Evolutionary conservation across 805 yeast genomes (phyloP).

Genomic region (Wickerhamomyces silvicola): DNA sequence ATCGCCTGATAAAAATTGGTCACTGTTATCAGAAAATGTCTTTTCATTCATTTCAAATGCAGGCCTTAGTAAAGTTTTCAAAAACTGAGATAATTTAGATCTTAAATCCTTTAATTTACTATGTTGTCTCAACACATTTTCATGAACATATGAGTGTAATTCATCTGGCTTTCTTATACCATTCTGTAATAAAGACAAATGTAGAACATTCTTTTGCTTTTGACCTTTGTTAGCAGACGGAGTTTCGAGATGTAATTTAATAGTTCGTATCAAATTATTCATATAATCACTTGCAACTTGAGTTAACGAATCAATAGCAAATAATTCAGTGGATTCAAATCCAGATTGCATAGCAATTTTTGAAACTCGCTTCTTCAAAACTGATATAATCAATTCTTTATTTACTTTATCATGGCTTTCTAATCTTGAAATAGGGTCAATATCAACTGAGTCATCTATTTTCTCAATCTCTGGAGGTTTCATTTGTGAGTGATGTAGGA

Average conservation of each 20-base stretch:
- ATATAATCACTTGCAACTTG: constrained; percentile 80
- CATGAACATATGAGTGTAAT: constrained; percentile 65
- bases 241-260: constrained; percentile 68
- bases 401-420: constrained; percentile 59
- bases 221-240: constrained; percentile 28
- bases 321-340: constrained; percentile 74
- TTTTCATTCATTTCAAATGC: constrained; percentile 64
- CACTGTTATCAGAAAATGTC: constrained; percentile 83
- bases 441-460: constrained; percentile 55
- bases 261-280: constrained; percentile 62
- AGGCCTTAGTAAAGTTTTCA: constrained; percentile 81
- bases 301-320: constrained; percentile 72
- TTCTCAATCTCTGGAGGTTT: constrained; percentile 60
- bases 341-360: constrained; percentile 89
- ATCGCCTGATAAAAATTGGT: constrained; percentile 91
- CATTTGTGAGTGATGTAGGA: constrained; percentile 67
- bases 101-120: constrained; percentile 64
- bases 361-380: constrained; percentile 63
- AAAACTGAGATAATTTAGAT: constrained; percentile 56
- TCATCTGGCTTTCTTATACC: constrained; percentile 80
- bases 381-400: constrained; percentile 55
- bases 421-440: constrained; percentile 78
- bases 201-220: constrained; percentile 41
- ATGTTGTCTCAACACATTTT: constrained; percentile 63
- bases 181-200: constrained; percentile 68